Percentiles rank a stretch among this genome's conserved stretches.
These are phyloP conservation scores for Russula abietina DNA, from an alignment of 768 basidiomycete genomes.

Conservation along the genomic window DNA sequence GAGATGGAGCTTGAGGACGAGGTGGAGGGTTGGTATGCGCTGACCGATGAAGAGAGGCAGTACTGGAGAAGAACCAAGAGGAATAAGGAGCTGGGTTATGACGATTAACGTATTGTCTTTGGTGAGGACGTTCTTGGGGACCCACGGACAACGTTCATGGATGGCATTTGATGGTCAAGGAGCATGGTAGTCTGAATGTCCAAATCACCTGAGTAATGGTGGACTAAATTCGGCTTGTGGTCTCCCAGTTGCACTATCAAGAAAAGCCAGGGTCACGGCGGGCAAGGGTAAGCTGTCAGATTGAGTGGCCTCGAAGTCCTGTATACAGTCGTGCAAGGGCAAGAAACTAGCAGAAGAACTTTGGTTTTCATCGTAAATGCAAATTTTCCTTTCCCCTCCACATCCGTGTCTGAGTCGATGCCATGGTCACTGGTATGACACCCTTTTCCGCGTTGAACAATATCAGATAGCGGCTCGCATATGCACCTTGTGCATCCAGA, in stretches of 20 bases:
- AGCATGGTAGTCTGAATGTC: background rate
- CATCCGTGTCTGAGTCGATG: too few relatives aligned
- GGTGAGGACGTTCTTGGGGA: background rate
- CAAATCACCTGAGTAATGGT: background rate
- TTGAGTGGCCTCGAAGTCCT: background rate
- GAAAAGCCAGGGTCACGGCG: background rate
- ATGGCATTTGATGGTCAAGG: background rate
- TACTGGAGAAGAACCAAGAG: slow-evolving; percentile 53
- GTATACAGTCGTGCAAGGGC: too few relatives aligned
- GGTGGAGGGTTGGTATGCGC: slow-evolving; percentile 52
- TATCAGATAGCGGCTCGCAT: too few relatives aligned
- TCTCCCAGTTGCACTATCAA: background rate
- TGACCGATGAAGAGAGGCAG: slow-evolving; percentile 34
- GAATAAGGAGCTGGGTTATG: slow-evolving; percentile 51
- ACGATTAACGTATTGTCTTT: slow-evolving; percentile 26
- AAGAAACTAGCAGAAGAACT: too few relatives aligned
- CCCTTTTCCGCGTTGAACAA: too few relatives aligned
- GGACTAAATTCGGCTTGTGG: background rate
- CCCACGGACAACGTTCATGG: background rate
- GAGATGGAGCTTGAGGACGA: slow-evolving; percentile 73
- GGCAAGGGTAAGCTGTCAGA: background rate
- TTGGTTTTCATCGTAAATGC: too few relatives aligned
- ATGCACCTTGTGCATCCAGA: too few relatives aligned
- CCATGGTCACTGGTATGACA: too few relatives aligned
- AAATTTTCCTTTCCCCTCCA: too few relatives aligned